These are phyloP conservation scores for Beauveria pseudobassiana DNA, from an alignment of 2,329 filamentous ascomycete genomes.

Conservation along the genomic window DNA sequence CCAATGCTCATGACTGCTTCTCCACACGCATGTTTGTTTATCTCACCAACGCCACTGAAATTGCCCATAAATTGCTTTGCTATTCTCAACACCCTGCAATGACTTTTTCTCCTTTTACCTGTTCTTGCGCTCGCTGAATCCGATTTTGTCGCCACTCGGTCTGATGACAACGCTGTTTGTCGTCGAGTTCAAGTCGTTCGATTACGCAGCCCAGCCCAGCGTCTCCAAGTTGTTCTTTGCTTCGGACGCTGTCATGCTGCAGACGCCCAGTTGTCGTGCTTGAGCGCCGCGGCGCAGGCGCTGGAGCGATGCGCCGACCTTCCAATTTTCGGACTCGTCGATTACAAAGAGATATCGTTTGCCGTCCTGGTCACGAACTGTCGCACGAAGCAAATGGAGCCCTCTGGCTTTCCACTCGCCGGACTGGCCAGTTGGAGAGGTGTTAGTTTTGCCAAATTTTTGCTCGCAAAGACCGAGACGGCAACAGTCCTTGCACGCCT, in stretches of 20 bases:
- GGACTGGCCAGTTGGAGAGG: conserved; percentile 34
- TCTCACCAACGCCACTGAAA: conserved; percentile 6
- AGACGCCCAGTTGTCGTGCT: conserved; percentile 51
- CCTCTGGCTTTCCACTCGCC: conserved; percentile 49
- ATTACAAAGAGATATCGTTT: conserved; percentile 60
- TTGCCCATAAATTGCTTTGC: background rate
- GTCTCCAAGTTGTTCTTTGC: conserved; percentile 48
- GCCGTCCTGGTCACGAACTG: conserved; percentile 57
- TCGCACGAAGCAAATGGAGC: conserved; percentile 56
- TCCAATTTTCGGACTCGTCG: conserved; percentile 59
- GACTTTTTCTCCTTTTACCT: background rate
- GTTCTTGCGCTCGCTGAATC: background rate
- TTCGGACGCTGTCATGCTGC: conserved; percentile 47
- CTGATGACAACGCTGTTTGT: background rate
- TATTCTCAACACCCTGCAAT: conserved; percentile 1
- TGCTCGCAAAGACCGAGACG: conserved; percentile 44
- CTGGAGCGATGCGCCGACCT: conserved; percentile 55
- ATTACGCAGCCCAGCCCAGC: conserved; percentile 41
- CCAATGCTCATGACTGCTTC: background rate
- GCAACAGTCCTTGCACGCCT: conserved; percentile 58
- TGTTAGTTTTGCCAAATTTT: conserved; percentile 36
- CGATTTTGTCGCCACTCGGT: background rate
- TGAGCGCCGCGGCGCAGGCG: conserved; percentile 53
- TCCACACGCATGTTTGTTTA: conserved; percentile 8
- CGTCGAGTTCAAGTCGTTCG: background rate